These are phyloP conservation scores for Saksenaea oblongispora DNA, from an alignment of 371 early-diverging fungal species.

Conservation along the genomic window DNA sequence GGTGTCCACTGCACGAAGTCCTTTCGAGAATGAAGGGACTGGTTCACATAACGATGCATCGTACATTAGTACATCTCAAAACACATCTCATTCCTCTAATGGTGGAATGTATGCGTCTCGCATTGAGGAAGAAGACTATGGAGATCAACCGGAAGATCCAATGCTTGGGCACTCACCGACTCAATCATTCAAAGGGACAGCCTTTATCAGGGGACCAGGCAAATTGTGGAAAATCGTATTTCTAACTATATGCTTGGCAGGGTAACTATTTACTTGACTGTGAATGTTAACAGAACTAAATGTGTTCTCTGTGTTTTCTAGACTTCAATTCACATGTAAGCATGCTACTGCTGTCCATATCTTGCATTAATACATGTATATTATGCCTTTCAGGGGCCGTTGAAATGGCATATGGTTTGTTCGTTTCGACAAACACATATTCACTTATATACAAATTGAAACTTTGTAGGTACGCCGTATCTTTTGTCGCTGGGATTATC, in stretches of 20 bases:
- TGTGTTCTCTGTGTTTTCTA: constrained; percentile 7
- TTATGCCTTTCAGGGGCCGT: constrained; percentile 55
- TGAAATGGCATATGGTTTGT: constrained; percentile 65
- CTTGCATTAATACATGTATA: background rate
- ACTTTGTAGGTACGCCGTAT: constrained; percentile 82
- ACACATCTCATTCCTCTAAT: background rate
- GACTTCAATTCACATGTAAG: constrained; percentile 52
- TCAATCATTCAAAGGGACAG: constrained; percentile 14
- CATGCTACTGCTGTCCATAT: background rate
- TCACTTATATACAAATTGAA: background rate
- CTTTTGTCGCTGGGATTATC: constrained; percentile 83
- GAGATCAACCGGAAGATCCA: constrained; percentile 10
- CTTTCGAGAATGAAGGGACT: background rate
- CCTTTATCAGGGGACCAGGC: constrained; percentile 37
- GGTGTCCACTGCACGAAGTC: background rate
- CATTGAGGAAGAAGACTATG: constrained; percentile 4
- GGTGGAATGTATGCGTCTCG: background rate
- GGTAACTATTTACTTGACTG: constrained; percentile 15
- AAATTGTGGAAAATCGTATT: constrained; percentile 37
- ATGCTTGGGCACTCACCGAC: constrained; percentile 2
- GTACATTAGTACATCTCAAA: background rate
- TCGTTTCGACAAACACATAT: background rate
- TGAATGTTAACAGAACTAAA: background rate
- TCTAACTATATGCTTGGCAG: constrained; percentile 45
- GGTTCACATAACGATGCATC: background rate